phyloP scores from a whole-genome alignment of 2,329 filamentous ascomycete genomes.

The Penicillium corylophilum region DNA sequence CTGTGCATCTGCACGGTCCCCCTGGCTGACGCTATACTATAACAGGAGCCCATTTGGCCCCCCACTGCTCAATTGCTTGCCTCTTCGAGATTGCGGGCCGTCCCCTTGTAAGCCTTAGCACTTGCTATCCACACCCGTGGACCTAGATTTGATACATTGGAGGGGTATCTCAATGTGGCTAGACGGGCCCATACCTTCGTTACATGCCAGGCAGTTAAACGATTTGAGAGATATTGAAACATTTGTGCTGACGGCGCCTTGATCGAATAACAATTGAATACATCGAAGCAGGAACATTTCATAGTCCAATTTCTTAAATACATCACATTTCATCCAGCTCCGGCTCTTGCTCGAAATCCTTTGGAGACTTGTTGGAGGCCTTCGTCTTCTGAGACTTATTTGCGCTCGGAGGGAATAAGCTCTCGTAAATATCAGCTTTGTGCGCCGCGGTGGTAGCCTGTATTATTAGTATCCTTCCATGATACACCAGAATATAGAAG shows the following conservation, averaged over 20 bases:
- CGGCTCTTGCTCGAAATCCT: conserved; percentile 10
- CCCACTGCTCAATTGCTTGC: neutral
- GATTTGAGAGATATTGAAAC: neutral
- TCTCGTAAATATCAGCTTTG: conserved; percentile 17
- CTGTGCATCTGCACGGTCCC: neutral
- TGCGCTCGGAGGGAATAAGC: conserved; percentile 3
- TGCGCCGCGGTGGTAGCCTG: conserved; percentile 14
- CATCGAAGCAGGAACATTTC: neutral
- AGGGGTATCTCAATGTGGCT: too few relatives aligned
- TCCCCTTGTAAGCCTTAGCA: neutral
- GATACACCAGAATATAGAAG: too few relatives aligned
- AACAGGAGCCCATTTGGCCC: neutral
- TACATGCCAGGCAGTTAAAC: too few relatives aligned
- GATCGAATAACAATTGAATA: neutral
- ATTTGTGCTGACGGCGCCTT: neutral
- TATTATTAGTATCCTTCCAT: neutral
- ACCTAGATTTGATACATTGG: too few relatives aligned
- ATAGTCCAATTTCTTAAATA: neutral
- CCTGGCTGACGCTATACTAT: neutral
- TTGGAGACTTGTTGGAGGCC: neutral
- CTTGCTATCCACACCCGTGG: too few relatives aligned
- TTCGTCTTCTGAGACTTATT: neutral
- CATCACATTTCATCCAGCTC: conserved; percentile 15
- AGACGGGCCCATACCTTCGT: too few relatives aligned
- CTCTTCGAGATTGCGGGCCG: neutral